Percentiles rank a stretch among this genome's conserved stretches.
These are phyloP conservation scores for Populus euphratica DNA, from an alignment of 345 rosid species.

Conservation along the genomic window DNA sequence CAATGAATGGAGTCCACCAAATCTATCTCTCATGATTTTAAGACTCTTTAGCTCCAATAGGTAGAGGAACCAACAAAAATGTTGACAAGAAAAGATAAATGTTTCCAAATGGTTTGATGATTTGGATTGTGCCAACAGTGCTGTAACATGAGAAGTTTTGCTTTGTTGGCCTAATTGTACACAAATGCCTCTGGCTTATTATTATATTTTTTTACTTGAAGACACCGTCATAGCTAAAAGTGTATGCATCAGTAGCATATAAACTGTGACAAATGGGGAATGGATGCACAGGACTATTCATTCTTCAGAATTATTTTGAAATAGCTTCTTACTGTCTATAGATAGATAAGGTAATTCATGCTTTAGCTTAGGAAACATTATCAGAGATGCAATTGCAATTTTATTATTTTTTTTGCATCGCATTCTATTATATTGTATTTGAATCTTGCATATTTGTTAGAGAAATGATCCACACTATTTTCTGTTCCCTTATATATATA, in stretches of 20 bases:
- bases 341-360: not conserved
- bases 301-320: not conserved
- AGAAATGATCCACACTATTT: too few species aligned
- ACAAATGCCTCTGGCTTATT: not conserved
- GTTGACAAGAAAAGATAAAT: not conserved
- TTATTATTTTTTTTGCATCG: too few species aligned
- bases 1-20: too few species aligned
- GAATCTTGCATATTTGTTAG: too few species aligned
- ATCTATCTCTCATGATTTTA: too few species aligned
- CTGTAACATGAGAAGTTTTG: not conserved
- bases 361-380: not conserved
- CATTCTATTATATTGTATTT: too few species aligned
- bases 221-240: not conserved
- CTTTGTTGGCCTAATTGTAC: not conserved
- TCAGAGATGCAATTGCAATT: too few species aligned
- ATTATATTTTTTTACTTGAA: not conserved
- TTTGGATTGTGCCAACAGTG: not conserved
- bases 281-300: not conserved
- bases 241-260: not conserved
- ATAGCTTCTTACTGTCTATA: not conserved
- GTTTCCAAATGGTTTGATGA: not conserved
- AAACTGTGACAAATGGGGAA: not conserved
- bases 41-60: too few species aligned
- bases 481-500: too few species aligned
- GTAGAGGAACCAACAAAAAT: too few species aligned